phyloP scores from a whole-genome alignment of 2,329 filamentous ascomycete genomes.

The Hypoxylon sp. region DNA sequence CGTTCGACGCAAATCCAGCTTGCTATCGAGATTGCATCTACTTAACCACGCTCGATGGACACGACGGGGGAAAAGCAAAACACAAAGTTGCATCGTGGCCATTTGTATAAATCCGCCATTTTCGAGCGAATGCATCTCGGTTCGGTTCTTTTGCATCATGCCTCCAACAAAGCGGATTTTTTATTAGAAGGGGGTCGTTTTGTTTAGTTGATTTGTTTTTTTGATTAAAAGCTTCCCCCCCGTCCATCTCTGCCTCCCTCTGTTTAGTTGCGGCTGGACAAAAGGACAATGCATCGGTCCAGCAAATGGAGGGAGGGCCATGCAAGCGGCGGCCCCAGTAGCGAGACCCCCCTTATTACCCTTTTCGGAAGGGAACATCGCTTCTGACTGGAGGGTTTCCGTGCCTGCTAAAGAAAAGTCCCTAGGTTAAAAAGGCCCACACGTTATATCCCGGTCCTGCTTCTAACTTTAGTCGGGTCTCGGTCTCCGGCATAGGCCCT shows the following conservation, averaged over 20 bases:
- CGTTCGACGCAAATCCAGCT: conserved; percentile 25
- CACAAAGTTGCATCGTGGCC: conserved; percentile 13
- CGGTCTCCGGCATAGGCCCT: conserved; percentile 13
- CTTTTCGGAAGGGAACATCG: conserved; percentile 30
- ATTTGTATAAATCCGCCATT: conserved; percentile 26
- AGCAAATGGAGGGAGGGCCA: conserved; percentile 26
- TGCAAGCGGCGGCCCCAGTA: conserved; percentile 5
- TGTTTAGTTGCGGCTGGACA: conserved; percentile 34
- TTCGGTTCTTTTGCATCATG: conserved; percentile 32
- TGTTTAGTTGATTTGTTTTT: conserved; percentile 2
- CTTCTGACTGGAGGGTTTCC: conserved; percentile 30
- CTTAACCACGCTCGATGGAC: conserved; percentile 7
- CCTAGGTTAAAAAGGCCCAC: conserved; percentile 47
- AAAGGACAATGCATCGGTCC: conserved; percentile 43
- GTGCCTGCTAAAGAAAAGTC: conserved; percentile 18
- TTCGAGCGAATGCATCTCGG: conserved; percentile 15
- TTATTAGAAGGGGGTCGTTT: conserved; percentile 1
- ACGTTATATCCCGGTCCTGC: conserved; percentile 43
- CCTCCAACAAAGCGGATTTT: conserved; percentile 8
- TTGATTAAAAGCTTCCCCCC: conserved; percentile 9
- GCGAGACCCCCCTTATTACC: conserved; percentile 37
- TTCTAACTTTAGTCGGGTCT: conserved; percentile 31
- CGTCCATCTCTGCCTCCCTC: conserved; percentile 3
- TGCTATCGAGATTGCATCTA: conserved; percentile 20
- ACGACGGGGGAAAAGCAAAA: conserved; percentile 1